A percentile compares a stretch with the other conserved stretches of the same genome.
These are phyloP conservation scores for Saccharomyces uvarum DNA, from an alignment of 1,139 yeast species.

Conservation along the genomic window DNA sequence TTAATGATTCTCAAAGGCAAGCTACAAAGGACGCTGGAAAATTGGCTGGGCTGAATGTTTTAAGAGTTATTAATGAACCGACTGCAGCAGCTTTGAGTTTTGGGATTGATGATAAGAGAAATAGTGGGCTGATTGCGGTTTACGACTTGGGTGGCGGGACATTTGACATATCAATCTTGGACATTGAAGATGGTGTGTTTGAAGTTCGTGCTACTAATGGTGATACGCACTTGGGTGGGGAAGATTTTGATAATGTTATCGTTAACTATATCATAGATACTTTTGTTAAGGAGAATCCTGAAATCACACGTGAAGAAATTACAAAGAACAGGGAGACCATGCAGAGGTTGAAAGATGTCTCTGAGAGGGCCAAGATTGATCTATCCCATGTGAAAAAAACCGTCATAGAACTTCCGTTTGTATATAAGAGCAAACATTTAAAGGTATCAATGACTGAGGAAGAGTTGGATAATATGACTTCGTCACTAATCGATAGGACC, in stretches of 20 bases:
- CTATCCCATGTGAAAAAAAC: slow-evolving; percentile 54
- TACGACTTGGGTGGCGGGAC: slow-evolving; percentile 83
- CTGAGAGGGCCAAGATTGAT: slow-evolving; percentile 65
- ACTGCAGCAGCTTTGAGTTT: slow-evolving; percentile 80
- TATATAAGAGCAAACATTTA: slow-evolving; percentile 44
- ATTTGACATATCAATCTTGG: slow-evolving; percentile 70
- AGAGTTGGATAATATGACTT: slow-evolving; percentile 55
- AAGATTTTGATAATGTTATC: slow-evolving; percentile 63
- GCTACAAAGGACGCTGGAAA: slow-evolving; percentile 70
- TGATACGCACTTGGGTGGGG: slow-evolving; percentile 78
- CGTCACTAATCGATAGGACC: slow-evolving; percentile 53
- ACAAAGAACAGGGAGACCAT: slow-evolving; percentile 30
- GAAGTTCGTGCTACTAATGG: slow-evolving; percentile 81
- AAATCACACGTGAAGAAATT: slow-evolving; percentile 10
- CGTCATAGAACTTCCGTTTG: slow-evolving; percentile 56
- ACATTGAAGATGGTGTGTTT: slow-evolving; percentile 74
- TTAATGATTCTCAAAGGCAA: slow-evolving; percentile 70
- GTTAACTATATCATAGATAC: slow-evolving; percentile 45
- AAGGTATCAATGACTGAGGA: slow-evolving; percentile 49
- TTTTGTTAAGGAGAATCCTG: slow-evolving; percentile 36
- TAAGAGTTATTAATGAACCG: slow-evolving; percentile 70
- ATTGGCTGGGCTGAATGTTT: slow-evolving; percentile 56
- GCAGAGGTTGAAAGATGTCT: slow-evolving; percentile 65
- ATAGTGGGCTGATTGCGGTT: slow-evolving; percentile 59
- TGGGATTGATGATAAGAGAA: slow-evolving; percentile 46